Percentiles rank a stretch among this genome's conserved stretches.
Evolutionary conservation across 1,284 basidiomycete species (phyloP).

Genomic region (Xerocomus nothofagi): DNA sequence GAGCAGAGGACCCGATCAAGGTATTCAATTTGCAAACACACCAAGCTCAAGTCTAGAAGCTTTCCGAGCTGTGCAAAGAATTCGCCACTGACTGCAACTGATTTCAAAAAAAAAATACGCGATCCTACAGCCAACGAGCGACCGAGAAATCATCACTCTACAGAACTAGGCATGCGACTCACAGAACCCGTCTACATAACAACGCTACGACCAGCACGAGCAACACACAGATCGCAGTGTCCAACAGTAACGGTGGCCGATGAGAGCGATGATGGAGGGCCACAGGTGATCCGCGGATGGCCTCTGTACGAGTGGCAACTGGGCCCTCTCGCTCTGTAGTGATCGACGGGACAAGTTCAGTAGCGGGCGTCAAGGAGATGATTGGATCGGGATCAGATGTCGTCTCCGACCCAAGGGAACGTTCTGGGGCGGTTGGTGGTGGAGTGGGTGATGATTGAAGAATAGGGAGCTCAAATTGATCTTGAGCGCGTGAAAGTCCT

Average conservation of each 20-base stretch:
- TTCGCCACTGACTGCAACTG: conserved; percentile 7
- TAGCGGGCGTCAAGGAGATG: conserved; percentile 13
- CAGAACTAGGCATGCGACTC: conserved; percentile 27
- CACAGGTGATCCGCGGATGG: conserved; percentile 22
- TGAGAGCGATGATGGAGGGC: conserved; percentile 16
- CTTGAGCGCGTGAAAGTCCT: conserved; percentile 25
- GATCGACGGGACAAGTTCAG: conserved; percentile 14
- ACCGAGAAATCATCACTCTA: conserved; percentile 18
- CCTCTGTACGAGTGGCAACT: conserved; percentile 9
- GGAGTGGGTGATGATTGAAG: conserved; percentile 12
- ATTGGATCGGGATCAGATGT: conserved; percentile 17
- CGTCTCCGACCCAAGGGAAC: conserved; percentile 14
- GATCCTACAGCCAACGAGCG: conserved; percentile 14
- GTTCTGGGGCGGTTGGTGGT: conserved; percentile 21
- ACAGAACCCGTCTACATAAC: conserved; percentile 60
- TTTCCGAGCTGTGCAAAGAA: conserved; percentile 18
- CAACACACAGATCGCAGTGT: conserved; percentile 67
- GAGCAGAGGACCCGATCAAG: conserved; percentile 22
- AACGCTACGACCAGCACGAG: conserved; percentile 63
- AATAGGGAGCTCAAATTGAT: conserved; percentile 15
- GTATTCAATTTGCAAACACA: conserved; percentile 20
- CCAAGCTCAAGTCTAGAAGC: conserved; percentile 28
- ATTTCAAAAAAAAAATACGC: conserved; percentile 21
- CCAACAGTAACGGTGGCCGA: conserved; percentile 62
- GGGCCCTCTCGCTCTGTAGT: conserved; percentile 11